Evolutionary conservation across 345 rosid genomes (phyloP).

Genomic region (Populus ilicifolia): DNA sequence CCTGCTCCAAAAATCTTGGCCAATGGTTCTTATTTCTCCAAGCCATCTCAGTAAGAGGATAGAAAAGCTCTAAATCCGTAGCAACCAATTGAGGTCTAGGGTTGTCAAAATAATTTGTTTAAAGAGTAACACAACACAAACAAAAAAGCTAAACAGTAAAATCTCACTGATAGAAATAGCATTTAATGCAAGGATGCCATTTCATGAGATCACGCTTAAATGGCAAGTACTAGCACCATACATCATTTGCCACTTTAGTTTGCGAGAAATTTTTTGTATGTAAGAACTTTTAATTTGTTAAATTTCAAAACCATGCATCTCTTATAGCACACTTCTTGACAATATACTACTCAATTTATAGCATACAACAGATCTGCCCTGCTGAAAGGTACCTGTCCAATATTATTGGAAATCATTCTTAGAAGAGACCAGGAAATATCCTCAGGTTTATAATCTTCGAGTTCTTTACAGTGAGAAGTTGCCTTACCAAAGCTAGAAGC

Average conservation of each 20-base stretch:
- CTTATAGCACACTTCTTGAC: neutral
- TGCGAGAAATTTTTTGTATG: neutral
- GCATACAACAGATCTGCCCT: neutral
- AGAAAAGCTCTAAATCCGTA: neutral
- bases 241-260: neutral
- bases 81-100: neutral
- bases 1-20: neutral
- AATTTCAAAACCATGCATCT: neutral
- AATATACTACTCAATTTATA: conserved; percentile 26
- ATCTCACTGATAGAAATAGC: neutral
- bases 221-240: neutral
- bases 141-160: neutral
- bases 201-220: neutral
- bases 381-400: conserved; percentile 71
- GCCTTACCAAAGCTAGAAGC: conserved; percentile 99
- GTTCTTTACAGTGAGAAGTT: conserved; percentile 85
- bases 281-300: neutral
- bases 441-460: conserved; percentile 90
- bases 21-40: neutral
- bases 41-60: neutral
- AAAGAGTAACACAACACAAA: neutral
- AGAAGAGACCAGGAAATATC: conserved; percentile 91
- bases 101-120: neutral
- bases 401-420: conserved; percentile 98
- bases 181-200: neutral